Evolutionary conservation across 345 rosid species (phyloP).

Genomic region (Cardamine resedifolia): DNA sequence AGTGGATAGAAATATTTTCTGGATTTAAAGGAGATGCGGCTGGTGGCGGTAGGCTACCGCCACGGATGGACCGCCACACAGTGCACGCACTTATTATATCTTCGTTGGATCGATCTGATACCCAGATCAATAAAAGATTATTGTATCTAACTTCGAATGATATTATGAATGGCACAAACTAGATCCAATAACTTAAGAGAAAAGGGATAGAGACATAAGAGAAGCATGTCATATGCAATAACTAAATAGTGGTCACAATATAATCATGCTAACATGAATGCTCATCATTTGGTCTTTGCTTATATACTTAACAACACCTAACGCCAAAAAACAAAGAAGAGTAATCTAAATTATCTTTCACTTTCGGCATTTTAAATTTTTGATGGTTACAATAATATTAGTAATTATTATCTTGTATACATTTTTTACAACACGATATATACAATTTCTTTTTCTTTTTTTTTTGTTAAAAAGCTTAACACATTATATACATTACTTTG

Average conservation of each 20-base stretch:
- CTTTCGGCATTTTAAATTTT: constrained; percentile 18
- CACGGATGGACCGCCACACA: too few relatives aligned
- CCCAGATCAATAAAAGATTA: too few relatives aligned
- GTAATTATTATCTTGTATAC: constrained; percentile 6
- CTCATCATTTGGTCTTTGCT: constrained; percentile 40
- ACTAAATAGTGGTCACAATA: constrained; percentile 27
- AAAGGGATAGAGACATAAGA: constrained; percentile 12
- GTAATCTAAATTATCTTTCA: constrained; percentile 25
- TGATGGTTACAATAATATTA: background rate
- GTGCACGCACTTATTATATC: too few relatives aligned
- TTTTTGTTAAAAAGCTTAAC: too few relatives aligned
- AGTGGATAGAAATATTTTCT: too few relatives aligned
- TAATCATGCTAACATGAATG: constrained; percentile 38
- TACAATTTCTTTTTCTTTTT: too few relatives aligned
- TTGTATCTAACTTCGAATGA: background rate
- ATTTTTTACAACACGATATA: background rate
- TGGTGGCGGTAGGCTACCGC: too few relatives aligned
- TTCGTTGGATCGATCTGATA: too few relatives aligned
- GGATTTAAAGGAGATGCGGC: too few relatives aligned
- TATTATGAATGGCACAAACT: background rate
- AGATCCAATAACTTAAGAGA: background rate
- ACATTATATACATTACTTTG: background rate
- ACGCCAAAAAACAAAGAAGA: constrained; percentile 18
- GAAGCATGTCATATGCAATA: constrained; percentile 31
- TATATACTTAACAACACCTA: constrained; percentile 29